Evolutionary conservation across 805 yeast species (phyloP).

Genomic region (Starmera caribaea): DNA sequence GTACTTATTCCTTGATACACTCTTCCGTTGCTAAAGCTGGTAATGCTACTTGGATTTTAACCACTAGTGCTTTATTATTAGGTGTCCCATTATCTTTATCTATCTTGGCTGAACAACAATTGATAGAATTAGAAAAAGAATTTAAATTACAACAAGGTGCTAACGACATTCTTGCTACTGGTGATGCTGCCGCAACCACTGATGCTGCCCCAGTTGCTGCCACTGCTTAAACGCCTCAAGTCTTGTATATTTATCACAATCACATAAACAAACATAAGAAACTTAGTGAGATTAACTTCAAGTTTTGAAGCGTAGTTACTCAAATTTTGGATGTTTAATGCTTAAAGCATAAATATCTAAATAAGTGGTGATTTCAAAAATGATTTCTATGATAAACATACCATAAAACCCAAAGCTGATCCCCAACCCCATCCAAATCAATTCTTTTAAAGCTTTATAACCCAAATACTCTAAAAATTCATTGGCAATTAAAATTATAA

Average conservation of each 20-base stretch:
- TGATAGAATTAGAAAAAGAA: conserved; percentile 89
- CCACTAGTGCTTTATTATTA: conserved; percentile 74
- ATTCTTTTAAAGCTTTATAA: conserved; percentile 28
- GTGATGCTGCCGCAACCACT: conserved; percentile 37
- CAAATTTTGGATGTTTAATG: conserved; percentile 66
- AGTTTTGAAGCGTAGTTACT: too few relatives aligned
- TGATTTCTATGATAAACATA: conserved; percentile 66
- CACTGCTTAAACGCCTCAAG: conserved; percentile 25
- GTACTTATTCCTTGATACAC: conserved; percentile 30
- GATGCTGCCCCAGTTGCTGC: conserved; percentile 5
- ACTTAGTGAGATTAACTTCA: too few relatives aligned
- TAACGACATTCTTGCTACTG: conserved; percentile 64
- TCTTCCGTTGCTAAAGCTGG: conserved; percentile 55
- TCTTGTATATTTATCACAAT: conserved; percentile 61
- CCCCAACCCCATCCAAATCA: conserved; percentile 61
- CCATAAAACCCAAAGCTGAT: conserved; percentile 58
- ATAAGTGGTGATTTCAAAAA: conserved; percentile 68
- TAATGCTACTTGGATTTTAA: conserved; percentile 70
- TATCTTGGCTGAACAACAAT: conserved; percentile 86
- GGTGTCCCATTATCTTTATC: conserved; percentile 92
- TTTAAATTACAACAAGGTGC: conserved; percentile 74
- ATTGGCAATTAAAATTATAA: conserved; percentile 30
- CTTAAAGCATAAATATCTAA: conserved; percentile 80
- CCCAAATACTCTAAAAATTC: conserved; percentile 16
- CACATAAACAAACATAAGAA: too few relatives aligned